Evolutionary conservation across 1,284 basidiomycete genomes (phyloP).

Genomic region (Somion occarium): DNA sequence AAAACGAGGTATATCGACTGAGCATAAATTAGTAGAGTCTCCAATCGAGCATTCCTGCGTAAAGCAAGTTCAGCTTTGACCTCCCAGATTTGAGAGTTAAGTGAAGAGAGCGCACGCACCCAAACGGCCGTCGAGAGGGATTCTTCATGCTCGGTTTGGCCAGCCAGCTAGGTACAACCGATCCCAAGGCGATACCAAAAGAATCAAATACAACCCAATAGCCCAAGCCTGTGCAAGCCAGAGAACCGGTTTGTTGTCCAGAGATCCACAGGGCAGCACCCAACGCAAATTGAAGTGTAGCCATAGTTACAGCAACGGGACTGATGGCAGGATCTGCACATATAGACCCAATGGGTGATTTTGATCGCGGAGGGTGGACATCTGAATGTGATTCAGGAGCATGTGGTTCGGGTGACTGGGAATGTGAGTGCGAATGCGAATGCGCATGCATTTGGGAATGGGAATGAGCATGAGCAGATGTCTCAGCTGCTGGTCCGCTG

Average conservation of each 20-base stretch:
- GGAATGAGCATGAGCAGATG: constrained; percentile 9
- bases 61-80: not conserved
- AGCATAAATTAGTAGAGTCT: constrained; percentile 80
- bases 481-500: not conserved
- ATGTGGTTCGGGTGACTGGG: constrained; percentile 1
- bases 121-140: constrained; percentile 51
- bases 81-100: not conserved
- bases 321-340: constrained; percentile 19
- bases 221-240: constrained; percentile 86
- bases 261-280: constrained; percentile 81
- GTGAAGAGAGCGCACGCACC: constrained; percentile 44
- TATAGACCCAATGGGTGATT: constrained; percentile 19
- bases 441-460: constrained; percentile 2
- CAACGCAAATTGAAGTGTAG: constrained; percentile 47
- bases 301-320: constrained; percentile 24
- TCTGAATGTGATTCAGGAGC: not conserved
- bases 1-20: constrained; percentile 91
- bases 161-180: constrained; percentile 42
- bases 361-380: constrained; percentile 7
- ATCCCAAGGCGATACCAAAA: constrained; percentile 65
- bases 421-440: constrained; percentile 9
- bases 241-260: constrained; percentile 87
- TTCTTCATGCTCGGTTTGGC: constrained; percentile 22
- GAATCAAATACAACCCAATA: constrained; percentile 97
- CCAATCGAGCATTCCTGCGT: constrained; percentile 66